These are phyloP conservation scores for Pseudozyma pruni DNA, from an alignment of 1,284 basidiomycete species.

Conservation along the genomic window DNA sequence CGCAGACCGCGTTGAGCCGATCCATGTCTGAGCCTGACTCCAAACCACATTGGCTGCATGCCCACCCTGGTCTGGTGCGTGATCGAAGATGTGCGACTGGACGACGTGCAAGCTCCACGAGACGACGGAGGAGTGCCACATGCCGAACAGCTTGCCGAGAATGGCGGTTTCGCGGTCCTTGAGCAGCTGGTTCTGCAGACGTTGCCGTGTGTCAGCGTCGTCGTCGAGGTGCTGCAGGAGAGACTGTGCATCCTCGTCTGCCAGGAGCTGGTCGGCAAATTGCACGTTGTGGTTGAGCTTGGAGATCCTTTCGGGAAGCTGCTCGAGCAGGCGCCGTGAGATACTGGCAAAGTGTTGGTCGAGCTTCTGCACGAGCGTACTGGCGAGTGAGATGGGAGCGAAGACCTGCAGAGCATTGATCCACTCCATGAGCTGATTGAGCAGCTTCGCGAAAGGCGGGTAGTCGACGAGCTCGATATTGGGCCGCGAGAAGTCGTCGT, in stretches of 20 bases:
- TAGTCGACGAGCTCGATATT: constrained; percentile 34
- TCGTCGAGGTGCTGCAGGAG: constrained; percentile 7
- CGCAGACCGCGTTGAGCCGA: neutral
- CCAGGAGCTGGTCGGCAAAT: neutral
- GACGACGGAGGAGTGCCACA: constrained; percentile 29
- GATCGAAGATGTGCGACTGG: constrained; percentile 11
- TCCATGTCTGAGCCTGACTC: constrained; percentile 11
- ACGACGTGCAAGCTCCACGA: constrained; percentile 21
- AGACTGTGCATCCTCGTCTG: constrained; percentile 6
- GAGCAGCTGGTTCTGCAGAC: constrained; percentile 12
- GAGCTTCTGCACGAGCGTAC: neutral
- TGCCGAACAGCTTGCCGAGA: constrained; percentile 10
- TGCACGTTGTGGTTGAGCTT: neutral
- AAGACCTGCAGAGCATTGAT: constrained; percentile 33
- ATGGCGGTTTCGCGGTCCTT: constrained; percentile 14
- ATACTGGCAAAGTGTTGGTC: constrained; percentile 5
- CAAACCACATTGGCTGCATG: neutral
- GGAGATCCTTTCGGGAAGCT: constrained; percentile 7
- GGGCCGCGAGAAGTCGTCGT: constrained; percentile 25
- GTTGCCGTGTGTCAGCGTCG: neutral
- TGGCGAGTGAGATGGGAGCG: constrained; percentile 10
- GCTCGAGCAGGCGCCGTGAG: constrained; percentile 7
- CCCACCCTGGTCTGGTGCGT: neutral
- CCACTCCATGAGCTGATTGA: constrained; percentile 30
- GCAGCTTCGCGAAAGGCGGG: constrained; percentile 22